Evolutionary conservation across 2,329 filamentous ascomycete species (phyloP), one percentile per base, ranked within the genome.

Genomic region (Alternaria tenuissima): DNA sequence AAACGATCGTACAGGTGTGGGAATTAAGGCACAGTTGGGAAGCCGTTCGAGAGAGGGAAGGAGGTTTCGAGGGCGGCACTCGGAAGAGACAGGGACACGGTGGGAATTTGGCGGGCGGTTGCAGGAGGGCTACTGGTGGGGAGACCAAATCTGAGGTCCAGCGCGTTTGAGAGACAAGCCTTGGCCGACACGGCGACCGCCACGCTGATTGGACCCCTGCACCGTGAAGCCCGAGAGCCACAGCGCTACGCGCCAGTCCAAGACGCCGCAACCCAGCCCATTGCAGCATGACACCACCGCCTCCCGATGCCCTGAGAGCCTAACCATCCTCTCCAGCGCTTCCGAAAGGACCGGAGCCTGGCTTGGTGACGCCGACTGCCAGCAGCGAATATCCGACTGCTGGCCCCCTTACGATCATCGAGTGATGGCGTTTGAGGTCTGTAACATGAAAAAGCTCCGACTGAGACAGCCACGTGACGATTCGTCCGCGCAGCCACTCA

Each of bases 391-490:
- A 44, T 38, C 52, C 51, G 43, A 52, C 55, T 28, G 48, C 42
- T 55, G 57, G 49, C 59, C 65, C 63, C 64, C 64, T 57, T 58
- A 46, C 61, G 56, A 60, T 62, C 58, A 59, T 59, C 59, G 54
- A 66, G 59, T 52, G 57, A 63, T 55, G 57, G 68, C 67, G 75
- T 78, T 78, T 78, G 75, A 78, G 63, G 69, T 75, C 65, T 76
- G 75, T 77, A 70, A 76, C 75, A 76, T 69, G 75, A 67, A 71
- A 67, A 67, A 69, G 62, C 63, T 63, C 64, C 65, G 61, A 66
- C 63, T 74, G 73, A 77, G 71, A 76, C 74, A 72, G 56, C 67
- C 74, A 78, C 75, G 75, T 78, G 75, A 76, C 63, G 48, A 26
- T 11, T n/a, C 20, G 49, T 41, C 18, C 44, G 52, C 49, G 51